A percentile compares a stretch with the other conserved stretches of the same genome.
These are phyloP conservation scores for Luvunga scandens DNA, from an alignment of 345 rosid species.

Conservation along the genomic window DNA sequence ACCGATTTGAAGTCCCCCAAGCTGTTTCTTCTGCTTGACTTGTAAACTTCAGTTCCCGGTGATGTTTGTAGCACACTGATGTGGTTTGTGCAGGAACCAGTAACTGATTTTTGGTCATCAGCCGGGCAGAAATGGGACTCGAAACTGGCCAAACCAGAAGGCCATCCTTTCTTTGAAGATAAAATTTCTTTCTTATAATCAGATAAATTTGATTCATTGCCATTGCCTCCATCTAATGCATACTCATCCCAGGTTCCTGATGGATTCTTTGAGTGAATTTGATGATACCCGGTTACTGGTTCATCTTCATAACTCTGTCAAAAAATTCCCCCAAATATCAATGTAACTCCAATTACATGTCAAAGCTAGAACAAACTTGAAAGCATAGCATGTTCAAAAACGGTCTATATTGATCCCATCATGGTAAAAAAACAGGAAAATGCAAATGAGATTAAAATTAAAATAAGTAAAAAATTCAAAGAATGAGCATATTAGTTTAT, in stretches of 20 bases:
- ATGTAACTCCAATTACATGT: neutral
- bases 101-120: slow-evolving; percentile 52
- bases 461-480: neutral
- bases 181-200: slow-evolving; percentile 53
- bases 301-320: slow-evolving; percentile 89
- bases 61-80: slow-evolving; percentile 39
- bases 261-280: slow-evolving; percentile 37
- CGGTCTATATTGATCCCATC: neutral
- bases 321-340: neutral
- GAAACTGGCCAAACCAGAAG: slow-evolving; percentile 27
- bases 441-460: neutral
- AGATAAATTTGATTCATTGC: slow-evolving; percentile 41
- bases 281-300: slow-evolving; percentile 47
- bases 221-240: slow-evolving; percentile 45
- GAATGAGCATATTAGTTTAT: neutral
- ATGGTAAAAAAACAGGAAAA: neutral
- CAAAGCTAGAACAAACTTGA: neutral
- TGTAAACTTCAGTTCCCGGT: slow-evolving; percentile 42
- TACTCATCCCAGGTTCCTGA: slow-evolving; percentile 76
- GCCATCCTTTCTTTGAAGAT: slow-evolving; percentile 54
- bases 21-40: slow-evolving; percentile 50
- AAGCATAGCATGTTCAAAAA: neutral
- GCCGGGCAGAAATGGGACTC: slow-evolving; percentile 54
- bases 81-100: slow-evolving; percentile 43
- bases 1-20: slow-evolving; percentile 58